These are phyloP conservation scores for Nicotiana otophora DNA, from an alignment of 257 asterid genomes.

Conservation along the genomic window DNA sequence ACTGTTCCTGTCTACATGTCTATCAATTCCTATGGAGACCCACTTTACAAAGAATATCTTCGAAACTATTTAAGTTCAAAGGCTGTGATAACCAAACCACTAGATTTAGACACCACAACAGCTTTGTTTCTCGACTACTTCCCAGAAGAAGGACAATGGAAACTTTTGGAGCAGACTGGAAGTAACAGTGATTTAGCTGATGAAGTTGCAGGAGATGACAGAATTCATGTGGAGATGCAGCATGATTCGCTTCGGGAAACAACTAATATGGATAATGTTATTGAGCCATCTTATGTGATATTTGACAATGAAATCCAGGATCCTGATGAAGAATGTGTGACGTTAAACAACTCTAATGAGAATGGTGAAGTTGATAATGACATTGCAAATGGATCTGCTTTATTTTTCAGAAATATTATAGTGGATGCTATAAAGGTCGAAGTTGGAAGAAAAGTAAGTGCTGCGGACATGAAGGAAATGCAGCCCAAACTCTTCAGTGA, in stretches of 20 bases:
- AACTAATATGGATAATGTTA: conserved; percentile 27
- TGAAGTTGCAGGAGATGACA: conserved; percentile 15
- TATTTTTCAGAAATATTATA: conserved; percentile 44
- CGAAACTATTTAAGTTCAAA: conserved; percentile 36
- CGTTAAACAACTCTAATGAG: conserved; percentile 16
- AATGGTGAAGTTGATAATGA: conserved; percentile 27
- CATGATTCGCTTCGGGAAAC: conserved; percentile 13
- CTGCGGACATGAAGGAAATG: conserved; percentile 48
- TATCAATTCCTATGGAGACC: conserved; percentile 35
- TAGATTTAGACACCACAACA: conserved; percentile 35
- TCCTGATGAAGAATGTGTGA: conserved; percentile 32
- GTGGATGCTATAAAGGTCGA: conserved; percentile 63
- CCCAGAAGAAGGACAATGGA: conserved; percentile 79
- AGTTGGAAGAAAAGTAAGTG: conserved; percentile 62
- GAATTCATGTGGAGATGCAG: conserved; percentile 13
- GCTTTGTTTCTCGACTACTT: conserved; percentile 52
- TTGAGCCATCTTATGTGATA: conserved; percentile 67
- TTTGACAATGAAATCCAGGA: conserved; percentile 42
- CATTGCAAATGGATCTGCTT: conserved; percentile 21
- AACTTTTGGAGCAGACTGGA: conserved; percentile 49
- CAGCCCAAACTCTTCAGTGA: conserved; percentile 59
- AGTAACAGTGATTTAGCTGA: conserved; percentile 23
- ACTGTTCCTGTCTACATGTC: conserved; percentile 26
- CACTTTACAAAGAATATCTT: conserved; percentile 49
- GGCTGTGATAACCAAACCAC: conserved; percentile 30